phyloP scores from a whole-genome alignment of 2,329 filamentous ascomycete genomes.

The Rhytidhysteron rufulum region DNA sequence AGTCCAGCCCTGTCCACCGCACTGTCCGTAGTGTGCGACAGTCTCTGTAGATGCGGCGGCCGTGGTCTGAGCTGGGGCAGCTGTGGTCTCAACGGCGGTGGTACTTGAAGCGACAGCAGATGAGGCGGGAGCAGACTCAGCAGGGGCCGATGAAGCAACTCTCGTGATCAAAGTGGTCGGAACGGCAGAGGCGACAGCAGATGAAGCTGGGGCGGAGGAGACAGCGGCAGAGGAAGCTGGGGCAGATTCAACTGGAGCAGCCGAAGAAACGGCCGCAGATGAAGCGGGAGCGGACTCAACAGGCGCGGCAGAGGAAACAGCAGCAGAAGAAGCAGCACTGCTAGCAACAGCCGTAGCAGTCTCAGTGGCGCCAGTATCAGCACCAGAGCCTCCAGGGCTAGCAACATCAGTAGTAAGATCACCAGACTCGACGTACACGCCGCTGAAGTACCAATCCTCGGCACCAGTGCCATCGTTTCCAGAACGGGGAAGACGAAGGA shows the following conservation, averaged over 20 bases:
- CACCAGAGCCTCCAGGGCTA: conserved; percentile 13
- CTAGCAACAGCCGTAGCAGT: background rate
- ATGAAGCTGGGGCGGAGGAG: conserved; percentile 26
- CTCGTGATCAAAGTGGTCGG: no score
- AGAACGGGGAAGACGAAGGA: conserved; percentile 59
- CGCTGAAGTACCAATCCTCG: conserved; percentile 70
- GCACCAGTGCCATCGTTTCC: conserved; percentile 49
- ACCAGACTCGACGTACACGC: conserved; percentile 66
- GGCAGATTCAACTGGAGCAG: conserved; percentile 68
- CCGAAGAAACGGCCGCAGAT: conserved; percentile 45
- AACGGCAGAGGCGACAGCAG: background rate
- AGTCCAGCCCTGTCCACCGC: background rate
- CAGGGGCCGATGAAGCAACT: no score
- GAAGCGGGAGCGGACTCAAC: background rate
- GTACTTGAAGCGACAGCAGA: conserved; percentile 45
- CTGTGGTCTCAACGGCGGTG: conserved; percentile 71
- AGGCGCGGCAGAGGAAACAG: no score
- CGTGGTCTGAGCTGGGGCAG: conserved; percentile 43
- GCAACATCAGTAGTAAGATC: conserved; percentile 32
- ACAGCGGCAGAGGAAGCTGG: conserved; percentile 55
- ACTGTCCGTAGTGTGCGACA: conserved; percentile 2
- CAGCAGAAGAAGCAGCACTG: no score
- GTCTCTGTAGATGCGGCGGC: conserved; percentile 23
- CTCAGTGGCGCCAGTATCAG: background rate
- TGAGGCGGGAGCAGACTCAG: no score